Base-by-base conservation (phyloP, 305 asterid species). In the Solanum aculeatissimum region DNA sequence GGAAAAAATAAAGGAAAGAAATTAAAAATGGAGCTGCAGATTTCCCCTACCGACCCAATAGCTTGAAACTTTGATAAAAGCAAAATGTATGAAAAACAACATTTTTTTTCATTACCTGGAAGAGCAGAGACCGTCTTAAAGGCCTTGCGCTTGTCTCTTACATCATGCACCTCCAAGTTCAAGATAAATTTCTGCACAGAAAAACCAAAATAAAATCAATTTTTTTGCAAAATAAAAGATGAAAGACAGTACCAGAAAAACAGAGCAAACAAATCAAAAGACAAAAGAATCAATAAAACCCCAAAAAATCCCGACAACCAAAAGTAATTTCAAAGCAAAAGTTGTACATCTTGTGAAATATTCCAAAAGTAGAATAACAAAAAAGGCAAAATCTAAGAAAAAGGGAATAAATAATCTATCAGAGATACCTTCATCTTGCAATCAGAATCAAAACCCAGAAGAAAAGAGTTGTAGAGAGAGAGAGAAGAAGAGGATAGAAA, bases 61-160 rank as follows among this genome's bases (percentile, higher is more conserved):
- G 32, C 66, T 47, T 29, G 53, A 69, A 29, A 53, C 40, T n/a
- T 8, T 65, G 51, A 82, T 29, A 25, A 4, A 27, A 47, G 80
- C 47, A 47, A 82, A 65, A 47, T 58, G 25, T 23, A 51, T 1
- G 12, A 53, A 66, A 53, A 14, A 47, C 8, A 74, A 25, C 32
- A 83, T 58, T 58, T 19, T 14, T 14, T 42, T 14, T 11, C 47
- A 66, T 4, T 88, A 93, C 98, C 98, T 81, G 95, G 78, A 71
- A 94, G 94, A 78, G 98, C 88, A 45, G 98, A 92, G 42, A 93
- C 94, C 3, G 92, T 92, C 89, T 96, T 96, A 88, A 96, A 84
- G 80, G 98, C 99, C 93, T 90, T 95, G 75, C 98, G 83, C 82
- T 92, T 92, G 54, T 93, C 99, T 65, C 80, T 91, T 82, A 83